phyloP scores from a whole-genome alignment of 768 basidiomycete species.

The Podaxis sp. region DNA sequence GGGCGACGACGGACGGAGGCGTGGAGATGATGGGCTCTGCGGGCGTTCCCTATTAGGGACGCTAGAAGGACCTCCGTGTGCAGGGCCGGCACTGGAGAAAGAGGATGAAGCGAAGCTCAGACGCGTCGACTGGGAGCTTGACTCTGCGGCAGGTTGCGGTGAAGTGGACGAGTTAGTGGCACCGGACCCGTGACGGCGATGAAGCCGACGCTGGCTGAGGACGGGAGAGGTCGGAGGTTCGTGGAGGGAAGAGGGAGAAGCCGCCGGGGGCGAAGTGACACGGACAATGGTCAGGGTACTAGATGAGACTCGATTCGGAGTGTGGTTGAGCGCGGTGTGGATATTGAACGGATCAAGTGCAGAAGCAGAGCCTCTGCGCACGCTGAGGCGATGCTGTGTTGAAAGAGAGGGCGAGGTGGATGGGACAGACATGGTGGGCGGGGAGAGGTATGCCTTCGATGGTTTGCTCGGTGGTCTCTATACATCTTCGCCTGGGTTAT shows the following conservation, averaged over 20 bases:
- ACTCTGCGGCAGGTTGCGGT: conserved; percentile 22
- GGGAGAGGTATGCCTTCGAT: background rate
- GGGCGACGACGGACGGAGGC: conserved; percentile 51
- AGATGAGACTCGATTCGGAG: conserved; percentile 54
- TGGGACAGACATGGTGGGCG: background rate
- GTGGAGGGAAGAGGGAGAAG: conserved; percentile 29
- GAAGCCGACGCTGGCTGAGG: conserved; percentile 25
- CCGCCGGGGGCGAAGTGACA: conserved; percentile 37
- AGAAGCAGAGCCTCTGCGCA: conserved; percentile 65
- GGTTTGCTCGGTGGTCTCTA: background rate
- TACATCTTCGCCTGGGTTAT: background rate
- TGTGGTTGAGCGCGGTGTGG: conserved; percentile 51
- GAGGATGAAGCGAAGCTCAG: conserved; percentile 30
- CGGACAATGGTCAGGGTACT: conserved; percentile 77
- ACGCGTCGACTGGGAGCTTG: conserved; percentile 17
- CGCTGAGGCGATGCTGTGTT: conserved; percentile 36
- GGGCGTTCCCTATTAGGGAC: conserved; percentile 17
- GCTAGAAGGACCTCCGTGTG: conserved; percentile 24
- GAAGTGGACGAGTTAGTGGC: conserved; percentile 21
- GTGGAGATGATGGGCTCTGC: conserved; percentile 39
- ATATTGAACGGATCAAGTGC: conserved; percentile 69
- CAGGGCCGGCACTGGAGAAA: conserved; percentile 40
- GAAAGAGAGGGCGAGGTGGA: background rate
- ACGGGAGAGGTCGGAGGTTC: conserved; percentile 34
- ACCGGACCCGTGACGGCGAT: conserved; percentile 19